Percentiles rank a stretch among this genome's conserved stretches.
phyloP scores from a whole-genome alignment of 2,329 filamentous ascomycete species.

The Fusarium kyushuense region DNA sequence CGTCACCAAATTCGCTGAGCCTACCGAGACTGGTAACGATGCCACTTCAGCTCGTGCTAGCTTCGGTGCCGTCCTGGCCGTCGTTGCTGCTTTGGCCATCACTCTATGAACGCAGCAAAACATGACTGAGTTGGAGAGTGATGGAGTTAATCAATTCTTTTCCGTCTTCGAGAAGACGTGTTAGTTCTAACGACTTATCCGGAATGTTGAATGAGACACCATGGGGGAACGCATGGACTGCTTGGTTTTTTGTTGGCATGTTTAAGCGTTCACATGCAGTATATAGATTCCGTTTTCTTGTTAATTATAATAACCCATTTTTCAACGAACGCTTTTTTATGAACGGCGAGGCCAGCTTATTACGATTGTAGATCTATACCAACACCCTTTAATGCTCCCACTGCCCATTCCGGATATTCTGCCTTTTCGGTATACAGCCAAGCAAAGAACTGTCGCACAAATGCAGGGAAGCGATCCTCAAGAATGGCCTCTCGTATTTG shows the following conservation, averaged over 20 bases:
- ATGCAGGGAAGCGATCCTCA: conserved; percentile 82
- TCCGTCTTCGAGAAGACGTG: conserved; percentile 15
- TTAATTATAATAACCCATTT: conserved; percentile 22
- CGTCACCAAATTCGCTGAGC: conserved; percentile 34
- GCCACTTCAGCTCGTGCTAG: conserved; percentile 38
- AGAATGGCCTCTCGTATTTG: conserved; percentile 81
- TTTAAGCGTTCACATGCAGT: conserved; percentile 21
- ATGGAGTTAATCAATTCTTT: conserved; percentile 13
- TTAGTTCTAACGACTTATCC: conserved; percentile 38
- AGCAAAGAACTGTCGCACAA: conserved; percentile 82
- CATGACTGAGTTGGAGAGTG: background rate
- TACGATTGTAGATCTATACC: conserved; percentile 71
- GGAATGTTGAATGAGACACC: conserved; percentile 43
- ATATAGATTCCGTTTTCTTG: conserved; percentile 42
- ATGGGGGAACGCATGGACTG: conserved; percentile 20
- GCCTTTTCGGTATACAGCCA: conserved; percentile 72
- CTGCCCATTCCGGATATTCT: conserved; percentile 86
- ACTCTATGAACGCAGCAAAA: conserved; percentile 38
- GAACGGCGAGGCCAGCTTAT: conserved; percentile 17
- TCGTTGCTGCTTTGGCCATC: conserved; percentile 39
- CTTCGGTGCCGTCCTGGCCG: conserved; percentile 41
- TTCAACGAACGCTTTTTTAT: conserved; percentile 25
- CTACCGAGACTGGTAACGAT: conserved; percentile 32
- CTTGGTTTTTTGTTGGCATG: conserved; percentile 24
- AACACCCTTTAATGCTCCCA: conserved; percentile 81